Base-by-base conservation (phyloP, 1,139 yeast species). In the Pichia sp. region DNA sequence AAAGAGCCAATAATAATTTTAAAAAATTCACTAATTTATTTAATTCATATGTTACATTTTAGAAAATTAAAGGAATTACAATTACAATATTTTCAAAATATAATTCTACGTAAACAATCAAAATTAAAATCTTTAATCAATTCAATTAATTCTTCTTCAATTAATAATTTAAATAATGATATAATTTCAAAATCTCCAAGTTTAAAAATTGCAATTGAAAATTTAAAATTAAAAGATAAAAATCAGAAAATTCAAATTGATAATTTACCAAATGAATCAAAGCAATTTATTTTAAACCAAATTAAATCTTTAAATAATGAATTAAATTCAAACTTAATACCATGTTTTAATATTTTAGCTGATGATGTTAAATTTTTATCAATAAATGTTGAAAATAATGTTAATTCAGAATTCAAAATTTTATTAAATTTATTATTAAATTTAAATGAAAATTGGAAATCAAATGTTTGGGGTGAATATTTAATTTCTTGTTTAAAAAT, bases 51-150 rank as follows among this genome's bases (percentile, higher is more conserved):
- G 28, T 44, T 64, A 11, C 55, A 52, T 29, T 65, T 62, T 43
- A 50, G 66, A 34, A 64, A 63, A 39, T 29, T 61, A 39, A 65
- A 65, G 47, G 68, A 65, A 37, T 42, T 64, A 26, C 69, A 65
- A 49, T 47, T 61, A 27, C 43, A 50, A n/a, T 55, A 54, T 44
- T 49, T 63, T 16, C 56, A 57, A 38, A 55, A 55, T 7, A 50
- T 55, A 6, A 60, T 62, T n/a, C 16, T 56, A 10, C 47, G 54
- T 33, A 60, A 56, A 31, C 67, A 63, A 42, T 30, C 41, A 9
- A 47, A 60, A 23, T 40, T 61, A 12, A 54, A 51, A 39, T 40
- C 42, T 16, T 47, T 62, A 6, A 49, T 61, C 11, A 55, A 50
- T 6, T 49, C 53, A 32, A 48, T 59, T 31, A 47, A 49, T 7